Conservation (phyloP, 2,329 filamentous ascomycete genomes). For the Periconia digitata region DNA sequence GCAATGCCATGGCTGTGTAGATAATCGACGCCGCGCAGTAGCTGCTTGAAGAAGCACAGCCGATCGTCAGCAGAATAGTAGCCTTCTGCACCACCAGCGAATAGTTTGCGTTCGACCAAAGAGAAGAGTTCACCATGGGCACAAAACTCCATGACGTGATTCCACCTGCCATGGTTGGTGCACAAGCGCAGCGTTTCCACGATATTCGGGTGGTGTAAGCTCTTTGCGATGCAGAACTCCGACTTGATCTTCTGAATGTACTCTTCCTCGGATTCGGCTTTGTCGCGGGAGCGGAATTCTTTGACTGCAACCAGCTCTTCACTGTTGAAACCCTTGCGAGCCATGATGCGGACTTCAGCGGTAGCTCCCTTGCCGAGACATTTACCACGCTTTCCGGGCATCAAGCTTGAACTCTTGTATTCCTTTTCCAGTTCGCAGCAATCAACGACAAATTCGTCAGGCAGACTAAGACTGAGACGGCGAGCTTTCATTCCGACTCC, state of each 20-base stretch:
- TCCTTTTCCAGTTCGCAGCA: conserved; percentile 68
- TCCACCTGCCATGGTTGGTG: conserved; percentile 73
- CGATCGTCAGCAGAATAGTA: conserved; percentile 67
- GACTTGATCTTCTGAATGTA: conserved; percentile 90
- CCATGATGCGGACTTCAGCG: conserved; percentile 80
- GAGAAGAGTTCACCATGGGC: conserved; percentile 77
- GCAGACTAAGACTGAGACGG: conserved; percentile 72
- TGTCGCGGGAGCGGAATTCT: conserved; percentile 75
- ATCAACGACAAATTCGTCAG: conserved; percentile 74
- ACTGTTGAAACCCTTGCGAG: conserved; percentile 62
- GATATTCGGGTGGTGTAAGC: conserved; percentile 82
- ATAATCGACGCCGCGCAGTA: conserved; percentile 79
- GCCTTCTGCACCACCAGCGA: conserved; percentile 54
- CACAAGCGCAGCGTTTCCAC: conserved; percentile 79
- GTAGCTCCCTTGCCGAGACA: conserved; percentile 80
- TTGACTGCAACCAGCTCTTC: conserved; percentile 83
- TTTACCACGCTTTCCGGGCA: conserved; percentile 72
- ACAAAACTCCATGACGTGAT: conserved; percentile 93
- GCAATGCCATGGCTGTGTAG: conserved; percentile 83
- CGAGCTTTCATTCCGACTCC: conserved; percentile 77
- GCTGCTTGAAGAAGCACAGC: conserved; percentile 85
- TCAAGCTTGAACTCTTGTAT: conserved; percentile 66
- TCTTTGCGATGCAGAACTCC: conserved; percentile 85
- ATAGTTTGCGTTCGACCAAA: conserved; percentile 63
- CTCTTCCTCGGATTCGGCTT: conserved; percentile 69